phyloP scores from a whole-genome alignment of 1,284 basidiomycete genomes.

The Psilocybe mexicana region DNA sequence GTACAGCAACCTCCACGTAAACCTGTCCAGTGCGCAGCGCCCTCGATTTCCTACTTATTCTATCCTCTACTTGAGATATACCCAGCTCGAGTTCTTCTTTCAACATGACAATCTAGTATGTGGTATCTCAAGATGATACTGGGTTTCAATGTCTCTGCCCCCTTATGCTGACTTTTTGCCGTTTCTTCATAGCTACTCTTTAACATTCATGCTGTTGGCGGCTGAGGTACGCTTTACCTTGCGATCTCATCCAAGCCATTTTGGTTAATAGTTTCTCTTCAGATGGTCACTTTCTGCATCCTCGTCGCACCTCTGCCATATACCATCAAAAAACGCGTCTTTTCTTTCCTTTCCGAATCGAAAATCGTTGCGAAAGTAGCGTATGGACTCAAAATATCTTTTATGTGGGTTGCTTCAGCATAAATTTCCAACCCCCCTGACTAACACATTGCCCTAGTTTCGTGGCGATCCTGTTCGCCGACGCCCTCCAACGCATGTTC shows the following conservation, averaged over 20 bases:
- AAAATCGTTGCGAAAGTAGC: slow-evolving; percentile 71
- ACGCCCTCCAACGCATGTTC: slow-evolving; percentile 93
- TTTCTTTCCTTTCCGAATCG: slow-evolving; percentile 75
- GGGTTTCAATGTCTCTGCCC: neutral
- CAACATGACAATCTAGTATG: slow-evolving; percentile 75
- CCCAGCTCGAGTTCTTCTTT: slow-evolving; percentile 5
- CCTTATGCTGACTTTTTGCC: slow-evolving; percentile 8
- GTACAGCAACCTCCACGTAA: slow-evolving; percentile 16
- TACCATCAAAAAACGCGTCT: slow-evolving; percentile 68
- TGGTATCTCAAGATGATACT: neutral
- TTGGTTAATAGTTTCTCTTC: neutral
- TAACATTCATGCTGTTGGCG: slow-evolving; percentile 77
- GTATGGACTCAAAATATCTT: slow-evolving; percentile 88
- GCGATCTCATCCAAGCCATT: neutral
- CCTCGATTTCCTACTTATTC: slow-evolving; percentile 1
- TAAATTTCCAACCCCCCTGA: neutral
- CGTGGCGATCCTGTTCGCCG: slow-evolving; percentile 83
- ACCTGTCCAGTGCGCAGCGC: slow-evolving; percentile 1
- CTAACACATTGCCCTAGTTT: slow-evolving; percentile 54
- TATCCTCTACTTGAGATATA: slow-evolving; percentile 1
- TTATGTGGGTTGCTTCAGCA: slow-evolving; percentile 66
- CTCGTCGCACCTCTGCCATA: slow-evolving; percentile 80
- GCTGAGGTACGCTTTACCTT: slow-evolving; percentile 48
- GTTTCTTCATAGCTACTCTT: slow-evolving; percentile 53
- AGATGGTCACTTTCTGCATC: slow-evolving; percentile 75